A percentile compares a stretch with the other conserved stretches of the same genome.
Conservation (phyloP, 352 stramenopile species). For the Phytophthora syringae region DNA sequence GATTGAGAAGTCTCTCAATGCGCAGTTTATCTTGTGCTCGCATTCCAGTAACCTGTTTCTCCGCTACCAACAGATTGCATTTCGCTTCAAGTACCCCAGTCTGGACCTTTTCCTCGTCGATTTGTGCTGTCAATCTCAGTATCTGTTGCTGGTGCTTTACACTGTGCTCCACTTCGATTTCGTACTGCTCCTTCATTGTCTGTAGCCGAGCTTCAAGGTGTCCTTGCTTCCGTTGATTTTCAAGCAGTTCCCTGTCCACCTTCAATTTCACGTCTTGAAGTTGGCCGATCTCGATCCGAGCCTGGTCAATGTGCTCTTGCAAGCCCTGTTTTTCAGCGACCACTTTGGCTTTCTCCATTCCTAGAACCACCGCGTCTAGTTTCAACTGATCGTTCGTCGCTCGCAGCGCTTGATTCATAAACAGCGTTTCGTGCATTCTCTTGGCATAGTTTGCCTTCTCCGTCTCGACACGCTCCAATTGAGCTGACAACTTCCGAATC, state of each 20-base stretch:
- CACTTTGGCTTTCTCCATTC: conserved; percentile 70
- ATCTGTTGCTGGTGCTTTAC: conserved; percentile 49
- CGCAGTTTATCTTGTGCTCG: conserved; percentile 80
- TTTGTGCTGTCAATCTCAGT: conserved; percentile 36
- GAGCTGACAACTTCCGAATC: conserved; percentile 56
- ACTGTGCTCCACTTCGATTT: conserved; percentile 58
- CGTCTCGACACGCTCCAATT: conserved; percentile 56
- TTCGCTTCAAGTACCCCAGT: conserved; percentile 70
- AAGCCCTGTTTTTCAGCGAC: conserved; percentile 45
- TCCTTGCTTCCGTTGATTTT: conserved; percentile 52
- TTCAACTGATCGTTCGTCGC: conserved; percentile 72
- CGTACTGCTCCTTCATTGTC: conserved; percentile 75
- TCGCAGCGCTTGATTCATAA: conserved; percentile 79
- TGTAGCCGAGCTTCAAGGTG: conserved; percentile 57
- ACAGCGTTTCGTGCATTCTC: conserved; percentile 75
- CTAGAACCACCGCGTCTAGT: conserved; percentile 55
- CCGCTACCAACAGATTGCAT: conserved; percentile 62
- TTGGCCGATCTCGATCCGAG: conserved; percentile 38
- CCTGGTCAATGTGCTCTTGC: conserved; percentile 37
- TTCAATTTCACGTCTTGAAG: conserved; percentile 46
- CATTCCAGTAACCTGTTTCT: conserved; percentile 84
- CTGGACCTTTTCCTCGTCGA: conserved; percentile 72
- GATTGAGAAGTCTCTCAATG: conserved; percentile 78
- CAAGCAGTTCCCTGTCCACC: conserved; percentile 55
- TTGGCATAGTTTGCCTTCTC: conserved; percentile 72